Conservation (phyloP, 2,329 filamentous ascomycete genomes). For the Onygena corvina region DNA sequence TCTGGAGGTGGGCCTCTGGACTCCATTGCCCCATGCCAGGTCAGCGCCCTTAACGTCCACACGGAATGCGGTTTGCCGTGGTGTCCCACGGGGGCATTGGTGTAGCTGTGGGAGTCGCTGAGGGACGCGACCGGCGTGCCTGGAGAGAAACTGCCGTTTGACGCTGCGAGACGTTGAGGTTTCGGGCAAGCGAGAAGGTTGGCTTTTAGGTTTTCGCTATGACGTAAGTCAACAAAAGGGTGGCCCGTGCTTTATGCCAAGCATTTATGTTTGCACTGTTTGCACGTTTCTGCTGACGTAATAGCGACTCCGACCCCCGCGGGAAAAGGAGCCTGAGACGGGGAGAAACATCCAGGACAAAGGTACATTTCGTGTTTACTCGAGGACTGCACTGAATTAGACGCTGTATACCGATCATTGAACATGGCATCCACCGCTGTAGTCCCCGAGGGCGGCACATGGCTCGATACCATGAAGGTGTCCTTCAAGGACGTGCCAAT, state of each 20-base stretch:
- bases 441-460: slow-evolving; percentile 56
- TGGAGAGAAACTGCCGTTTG: no score
- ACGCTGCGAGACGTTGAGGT: no score
- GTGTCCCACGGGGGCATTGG: not conserved
- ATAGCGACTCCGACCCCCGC: not conserved
- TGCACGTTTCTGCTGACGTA: slow-evolving; percentile 1
- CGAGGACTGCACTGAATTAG: not conserved
- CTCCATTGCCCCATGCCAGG: slow-evolving; percentile 14
- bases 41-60: not conserved
- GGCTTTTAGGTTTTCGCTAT: not conserved
- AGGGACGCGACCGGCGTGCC: no score
- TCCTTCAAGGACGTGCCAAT: slow-evolving; percentile 77
- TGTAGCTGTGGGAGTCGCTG: no score
- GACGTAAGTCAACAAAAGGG: not conserved
- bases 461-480: slow-evolving; percentile 72
- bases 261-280: not conserved
- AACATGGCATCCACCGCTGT: slow-evolving; percentile 44
- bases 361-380: not conserved
- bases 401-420: not conserved
- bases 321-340: not conserved
- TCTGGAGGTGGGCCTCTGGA: slow-evolving; percentile 6
- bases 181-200: no score
- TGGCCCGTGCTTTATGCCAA: slow-evolving; percentile 1
- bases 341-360: no score
- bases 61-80: not conserved